Evolutionary conservation across 2,329 filamentous ascomycete species (phyloP), one percentile per base, ranked within the genome.

Genomic region (Pseudogymnoascus pannorum): DNA sequence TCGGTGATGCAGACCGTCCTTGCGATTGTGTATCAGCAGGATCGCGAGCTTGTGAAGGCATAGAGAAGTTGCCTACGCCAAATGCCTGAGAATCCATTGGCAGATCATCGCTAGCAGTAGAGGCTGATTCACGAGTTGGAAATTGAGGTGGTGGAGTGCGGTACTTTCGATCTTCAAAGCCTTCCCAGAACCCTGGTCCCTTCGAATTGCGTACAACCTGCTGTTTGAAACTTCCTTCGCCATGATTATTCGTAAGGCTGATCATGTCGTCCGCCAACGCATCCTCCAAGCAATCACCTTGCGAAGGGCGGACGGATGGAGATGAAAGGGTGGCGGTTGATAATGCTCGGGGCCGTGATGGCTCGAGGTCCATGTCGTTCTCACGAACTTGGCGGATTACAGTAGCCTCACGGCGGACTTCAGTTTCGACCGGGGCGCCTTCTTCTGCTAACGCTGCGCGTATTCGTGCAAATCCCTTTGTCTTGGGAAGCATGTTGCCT

Each of bases 321-420:
- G 88, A 92, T 0, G 88, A 89, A 35, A 87, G 80, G 1, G 84
- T 80, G 2, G 86, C 87, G 20, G 77, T 77, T 12, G 81, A 78
- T 62, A 81, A 70, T 69, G 62, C 61, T 75, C 66, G 54, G 72
- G 60, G 77, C 69, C 72, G 66, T 35, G 71, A 71, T 26, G 73
- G 77, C 61, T 84, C 82, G 12, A 86, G 75, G 57, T 86, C 84
- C 65, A 87, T 82, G 69, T 97, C 92, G 68, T 88, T 93, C 73
- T 97, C 94, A 42, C 92, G 88, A 26, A 97, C 92, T 74, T 97
- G 94, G 58, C 91, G 89, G 65, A 99, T 91, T 4, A 97, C 94
- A 74, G 97, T 93, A 36, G 93, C 92, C 77, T 99, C 94, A 38
- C 92, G 87, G 59, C 89, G 87, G 62, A 91, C 86, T 73, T 99